Percentiles rank a stretch among this genome's conserved stretches.
Evolutionary conservation across 768 basidiomycete genomes (phyloP).

Genomic region (Leccinellum albellum): DNA sequence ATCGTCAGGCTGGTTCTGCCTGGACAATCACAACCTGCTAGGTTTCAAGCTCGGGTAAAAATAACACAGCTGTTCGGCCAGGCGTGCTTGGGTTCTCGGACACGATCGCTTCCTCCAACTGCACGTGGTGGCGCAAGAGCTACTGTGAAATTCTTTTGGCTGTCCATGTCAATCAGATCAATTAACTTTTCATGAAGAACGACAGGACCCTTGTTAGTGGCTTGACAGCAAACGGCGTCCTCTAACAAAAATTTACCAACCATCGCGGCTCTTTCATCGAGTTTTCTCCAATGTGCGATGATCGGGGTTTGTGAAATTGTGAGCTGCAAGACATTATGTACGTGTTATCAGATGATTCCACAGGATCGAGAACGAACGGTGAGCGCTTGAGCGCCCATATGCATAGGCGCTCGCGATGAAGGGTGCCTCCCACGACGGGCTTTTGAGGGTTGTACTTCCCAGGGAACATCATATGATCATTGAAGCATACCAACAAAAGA

Average conservation of each 20-base stretch:
- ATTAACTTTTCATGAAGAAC: not conserved
- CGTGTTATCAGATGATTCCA: not conserved
- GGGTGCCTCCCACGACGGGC: not conserved
- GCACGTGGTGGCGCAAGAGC: not conserved
- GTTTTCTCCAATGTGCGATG: not conserved
- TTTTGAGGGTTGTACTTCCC: not conserved
- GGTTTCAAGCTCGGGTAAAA: not conserved
- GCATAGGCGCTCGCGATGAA: not conserved
- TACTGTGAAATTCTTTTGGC: conserved; percentile 4
- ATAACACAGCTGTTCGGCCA: not conserved
- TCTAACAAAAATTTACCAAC: not conserved
- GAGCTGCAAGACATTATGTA: not conserved
- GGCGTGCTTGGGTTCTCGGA: not conserved
- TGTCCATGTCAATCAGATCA: not conserved
- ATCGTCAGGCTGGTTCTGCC: not conserved
- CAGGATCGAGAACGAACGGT: not conserved
- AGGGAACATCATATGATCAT: conserved; percentile 3
- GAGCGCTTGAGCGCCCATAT: not conserved
- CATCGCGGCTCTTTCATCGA: not conserved
- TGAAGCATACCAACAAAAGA: not conserved
- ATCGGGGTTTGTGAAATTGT: conserved; percentile 1
- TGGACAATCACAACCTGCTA: not conserved
- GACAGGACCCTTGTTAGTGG: conserved; percentile 11
- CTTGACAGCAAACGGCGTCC: conserved; percentile 1
- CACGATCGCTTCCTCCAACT: not conserved